Conservation (phyloP, 306 rosid genomes). For the Potentilla sterilis region DNA sequence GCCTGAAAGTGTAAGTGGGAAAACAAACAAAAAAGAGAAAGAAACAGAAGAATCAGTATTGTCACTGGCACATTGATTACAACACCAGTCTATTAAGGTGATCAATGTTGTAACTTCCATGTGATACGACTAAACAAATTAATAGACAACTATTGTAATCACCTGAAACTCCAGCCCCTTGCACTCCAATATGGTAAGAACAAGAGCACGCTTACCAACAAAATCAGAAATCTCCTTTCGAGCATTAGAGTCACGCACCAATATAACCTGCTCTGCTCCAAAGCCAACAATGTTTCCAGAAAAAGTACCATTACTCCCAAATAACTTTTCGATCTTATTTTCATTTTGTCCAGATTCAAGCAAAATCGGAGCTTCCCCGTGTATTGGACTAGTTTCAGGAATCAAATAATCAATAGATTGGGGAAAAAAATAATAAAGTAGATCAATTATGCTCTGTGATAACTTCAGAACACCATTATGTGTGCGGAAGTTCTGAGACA, state of each 20-base stretch:
- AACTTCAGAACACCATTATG: slow-evolving; percentile 62
- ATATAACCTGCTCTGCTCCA: slow-evolving; percentile 74
- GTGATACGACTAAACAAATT: neutral
- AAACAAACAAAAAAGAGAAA: neutral
- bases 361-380: slow-evolving; percentile 58
- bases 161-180: slow-evolving; percentile 91
- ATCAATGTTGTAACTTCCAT: neutral
- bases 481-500: slow-evolving; percentile 66
- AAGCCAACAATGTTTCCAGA: slow-evolving; percentile 51
- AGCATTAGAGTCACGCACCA: slow-evolving; percentile 64
- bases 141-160: neutral
- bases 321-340: slow-evolving; percentile 47
- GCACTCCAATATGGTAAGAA: slow-evolving; percentile 65
- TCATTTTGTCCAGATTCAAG: slow-evolving; percentile 44
- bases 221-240: slow-evolving; percentile 35
- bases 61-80: neutral
- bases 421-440: slow-evolving; percentile 63
- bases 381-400: slow-evolving; percentile 63
- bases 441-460: slow-evolving; percentile 61
- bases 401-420: slow-evolving; percentile 50
- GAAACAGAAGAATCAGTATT: neutral
- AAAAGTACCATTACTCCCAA: slow-evolving; percentile 42
- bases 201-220: slow-evolving; percentile 68
- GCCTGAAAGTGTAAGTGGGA: no score
- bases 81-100: neutral